These are phyloP conservation scores for Mucor racemosus DNA, from an alignment of 371 early-diverging fungal genomes.

Conservation along the genomic window DNA sequence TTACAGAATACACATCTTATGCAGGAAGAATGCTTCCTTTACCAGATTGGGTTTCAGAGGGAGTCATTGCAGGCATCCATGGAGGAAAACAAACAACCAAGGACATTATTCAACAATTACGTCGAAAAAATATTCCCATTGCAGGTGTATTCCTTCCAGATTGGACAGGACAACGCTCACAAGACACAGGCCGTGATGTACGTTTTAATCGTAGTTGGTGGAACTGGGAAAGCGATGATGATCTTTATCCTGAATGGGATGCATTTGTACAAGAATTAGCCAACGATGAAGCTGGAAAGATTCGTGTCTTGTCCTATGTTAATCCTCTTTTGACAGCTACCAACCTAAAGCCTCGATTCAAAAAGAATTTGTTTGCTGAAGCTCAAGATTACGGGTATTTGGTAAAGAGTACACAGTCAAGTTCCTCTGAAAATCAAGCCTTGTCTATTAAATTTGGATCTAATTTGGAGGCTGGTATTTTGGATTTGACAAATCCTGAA, in stretches of 20 bases:
- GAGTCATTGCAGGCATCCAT: slow-evolving; percentile 52
- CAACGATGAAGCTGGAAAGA: slow-evolving; percentile 20
- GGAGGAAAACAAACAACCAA: slow-evolving; percentile 50
- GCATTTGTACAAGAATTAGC: slow-evolving; percentile 36
- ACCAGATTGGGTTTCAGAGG: slow-evolving; percentile 55
- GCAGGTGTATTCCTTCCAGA: slow-evolving; percentile 54
- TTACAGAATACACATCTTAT: slow-evolving; percentile 54
- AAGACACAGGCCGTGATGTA: slow-evolving; percentile 26
- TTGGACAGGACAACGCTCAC: slow-evolving; percentile 53
- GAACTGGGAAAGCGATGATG: slow-evolving; percentile 55
- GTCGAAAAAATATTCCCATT: slow-evolving; percentile 37
- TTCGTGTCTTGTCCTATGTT: slow-evolving; percentile 44
- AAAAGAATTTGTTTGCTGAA: slow-evolving; percentile 39
- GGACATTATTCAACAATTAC: slow-evolving; percentile 32
- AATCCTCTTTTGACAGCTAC: slow-evolving; percentile 46
- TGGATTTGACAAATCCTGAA: slow-evolving; percentile 51
- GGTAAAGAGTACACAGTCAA: slow-evolving; percentile 26
- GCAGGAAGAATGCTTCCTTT: slow-evolving; percentile 53
- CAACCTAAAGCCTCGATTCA: slow-evolving; percentile 24
- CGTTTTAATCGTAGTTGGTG: slow-evolving; percentile 48
- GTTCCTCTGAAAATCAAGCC: slow-evolving; percentile 20
- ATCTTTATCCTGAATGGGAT: slow-evolving; percentile 52
- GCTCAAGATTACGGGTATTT: slow-evolving; percentile 42
- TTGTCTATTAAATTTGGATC: slow-evolving; percentile 25
- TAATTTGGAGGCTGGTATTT: slow-evolving; percentile 37